Percentiles rank a stretch among this genome's conserved stretches.
phyloP scores from a whole-genome alignment of 148 eudicot species.

The Chenopodium berlandieri region DNA sequence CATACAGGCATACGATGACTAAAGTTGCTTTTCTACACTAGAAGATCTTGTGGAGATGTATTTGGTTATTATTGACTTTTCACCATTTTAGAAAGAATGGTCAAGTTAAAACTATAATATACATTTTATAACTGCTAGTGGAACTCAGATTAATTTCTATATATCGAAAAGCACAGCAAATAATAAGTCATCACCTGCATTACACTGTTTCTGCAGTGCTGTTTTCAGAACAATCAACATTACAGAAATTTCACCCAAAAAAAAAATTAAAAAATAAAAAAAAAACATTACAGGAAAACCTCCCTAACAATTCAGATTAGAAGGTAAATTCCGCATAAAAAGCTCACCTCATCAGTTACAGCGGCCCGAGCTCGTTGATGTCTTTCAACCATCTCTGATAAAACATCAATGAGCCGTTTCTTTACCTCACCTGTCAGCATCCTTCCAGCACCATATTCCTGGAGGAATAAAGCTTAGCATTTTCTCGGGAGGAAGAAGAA shows the following conservation, averaged over 20 bases:
- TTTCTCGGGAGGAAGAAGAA: neutral
- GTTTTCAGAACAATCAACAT: neutral
- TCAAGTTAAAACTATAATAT: neutral
- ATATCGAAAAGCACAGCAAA: neutral
- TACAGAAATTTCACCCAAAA: neutral
- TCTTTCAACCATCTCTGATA: conserved; percentile 85
- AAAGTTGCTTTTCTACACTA: neutral
- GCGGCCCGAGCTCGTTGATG: conserved; percentile 84
- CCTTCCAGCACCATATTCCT: conserved; percentile 91
- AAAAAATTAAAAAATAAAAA: no score
- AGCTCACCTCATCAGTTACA: conserved; percentile 84
- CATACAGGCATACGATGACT: neutral
- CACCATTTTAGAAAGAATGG: neutral
- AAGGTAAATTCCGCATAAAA: neutral
- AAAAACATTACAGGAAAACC: neutral
- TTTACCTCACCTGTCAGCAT: conserved; percentile 96
- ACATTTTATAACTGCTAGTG: neutral
- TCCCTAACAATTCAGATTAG: neutral
- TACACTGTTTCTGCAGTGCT: neutral
- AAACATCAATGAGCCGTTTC: conserved; percentile 69
- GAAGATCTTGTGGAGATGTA: neutral
- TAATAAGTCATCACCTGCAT: neutral
- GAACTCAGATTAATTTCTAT: neutral
- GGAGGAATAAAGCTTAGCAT: conserved; percentile 6
- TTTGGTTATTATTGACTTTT: neutral